These are phyloP conservation scores for Phoenix dactylifera DNA, from an alignment of 176 grass and related monocot species.

Conservation along the genomic window DNA sequence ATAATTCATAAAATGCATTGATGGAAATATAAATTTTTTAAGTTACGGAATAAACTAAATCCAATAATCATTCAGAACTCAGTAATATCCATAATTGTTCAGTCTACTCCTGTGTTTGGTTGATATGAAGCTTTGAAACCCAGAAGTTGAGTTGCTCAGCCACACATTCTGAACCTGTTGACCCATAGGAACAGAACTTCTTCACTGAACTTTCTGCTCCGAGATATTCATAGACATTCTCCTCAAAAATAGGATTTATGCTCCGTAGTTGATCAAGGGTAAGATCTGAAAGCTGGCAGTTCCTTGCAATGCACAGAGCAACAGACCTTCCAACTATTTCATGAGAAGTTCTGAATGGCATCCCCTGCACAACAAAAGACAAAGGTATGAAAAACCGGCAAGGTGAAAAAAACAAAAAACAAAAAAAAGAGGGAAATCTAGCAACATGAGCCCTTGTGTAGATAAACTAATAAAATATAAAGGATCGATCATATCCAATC, in stretches of 20 bases:
- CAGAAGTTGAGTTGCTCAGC: conserved; percentile 67
- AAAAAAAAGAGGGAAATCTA: neutral
- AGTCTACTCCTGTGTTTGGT: neutral
- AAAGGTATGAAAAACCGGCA: neutral
- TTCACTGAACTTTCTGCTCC: conserved; percentile 82
- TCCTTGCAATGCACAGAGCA: conserved; percentile 57
- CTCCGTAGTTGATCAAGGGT: conserved; percentile 49
- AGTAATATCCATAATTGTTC: too few relatives aligned
- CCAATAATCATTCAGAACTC: too few relatives aligned
- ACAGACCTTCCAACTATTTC: conserved; percentile 90
- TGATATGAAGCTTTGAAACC: conserved; percentile 46
- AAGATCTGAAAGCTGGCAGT: conserved; percentile 73
- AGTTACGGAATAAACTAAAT: too few relatives aligned
- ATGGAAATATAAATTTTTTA: too few relatives aligned
- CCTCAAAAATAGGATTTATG: conserved; percentile 65
- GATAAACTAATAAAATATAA: too few relatives aligned
- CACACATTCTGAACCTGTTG: conserved; percentile 69
- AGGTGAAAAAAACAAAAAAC: neutral
- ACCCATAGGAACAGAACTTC: conserved; percentile 87
- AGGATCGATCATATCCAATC: too few relatives aligned
- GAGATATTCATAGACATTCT: conserved; percentile 62
- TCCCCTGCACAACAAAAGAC: conserved; percentile 29
- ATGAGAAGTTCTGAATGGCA: conserved; percentile 91
- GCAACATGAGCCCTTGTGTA: too few relatives aligned
- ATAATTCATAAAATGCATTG: too few relatives aligned